Conservation (phyloP, 2,329 filamentous ascomycete genomes). For the Colletotrichum theobromicola region DNA sequence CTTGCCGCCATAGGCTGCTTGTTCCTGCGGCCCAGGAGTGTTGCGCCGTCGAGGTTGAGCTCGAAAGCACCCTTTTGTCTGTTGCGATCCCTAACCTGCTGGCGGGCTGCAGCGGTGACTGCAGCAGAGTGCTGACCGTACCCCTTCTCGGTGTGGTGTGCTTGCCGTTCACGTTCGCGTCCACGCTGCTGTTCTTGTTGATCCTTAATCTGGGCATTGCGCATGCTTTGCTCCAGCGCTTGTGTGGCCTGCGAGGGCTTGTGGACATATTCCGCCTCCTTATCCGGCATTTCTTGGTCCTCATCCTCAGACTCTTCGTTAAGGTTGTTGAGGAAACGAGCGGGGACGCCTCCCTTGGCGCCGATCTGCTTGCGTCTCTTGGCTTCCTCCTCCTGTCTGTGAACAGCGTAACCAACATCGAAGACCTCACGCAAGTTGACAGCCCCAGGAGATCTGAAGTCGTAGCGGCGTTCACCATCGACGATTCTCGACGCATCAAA, state of each 20-base stretch:
- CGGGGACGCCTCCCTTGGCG: conserved; percentile 69
- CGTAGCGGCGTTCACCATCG: conserved; percentile 72
- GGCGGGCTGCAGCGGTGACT: conserved; percentile 82
- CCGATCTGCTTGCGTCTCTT: conserved; percentile 87
- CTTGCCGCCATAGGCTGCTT: conserved; percentile 56
- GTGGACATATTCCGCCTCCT: conserved; percentile 50
- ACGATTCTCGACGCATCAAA: conserved; percentile 62
- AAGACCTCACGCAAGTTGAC: conserved; percentile 97
- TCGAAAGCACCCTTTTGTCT: conserved; percentile 86
- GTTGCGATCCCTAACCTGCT: conserved; percentile 73
- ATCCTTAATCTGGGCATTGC: conserved; percentile 76
- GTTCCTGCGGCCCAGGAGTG: conserved; percentile 76
- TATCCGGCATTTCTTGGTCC: conserved; percentile 68
- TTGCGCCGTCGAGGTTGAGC: conserved; percentile 89
- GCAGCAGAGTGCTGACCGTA: conserved; percentile 90
- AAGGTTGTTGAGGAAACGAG: conserved; percentile 62
- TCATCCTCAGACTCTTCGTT: conserved; percentile 72
- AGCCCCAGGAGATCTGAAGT: conserved; percentile 94
- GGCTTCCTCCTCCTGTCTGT: conserved; percentile 93
- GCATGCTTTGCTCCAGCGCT: conserved; percentile 85
- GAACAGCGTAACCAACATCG: conserved; percentile 97
- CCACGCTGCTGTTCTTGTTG: conserved; percentile 56
- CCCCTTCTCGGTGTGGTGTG: conserved; percentile 57
- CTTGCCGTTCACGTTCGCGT: conserved; percentile 52
- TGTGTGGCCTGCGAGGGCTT: conserved; percentile 59